These are phyloP conservation scores for Martiniozyma asiatica DNA, from an alignment of 1,139 yeast genomes.

Conservation along the genomic window DNA sequence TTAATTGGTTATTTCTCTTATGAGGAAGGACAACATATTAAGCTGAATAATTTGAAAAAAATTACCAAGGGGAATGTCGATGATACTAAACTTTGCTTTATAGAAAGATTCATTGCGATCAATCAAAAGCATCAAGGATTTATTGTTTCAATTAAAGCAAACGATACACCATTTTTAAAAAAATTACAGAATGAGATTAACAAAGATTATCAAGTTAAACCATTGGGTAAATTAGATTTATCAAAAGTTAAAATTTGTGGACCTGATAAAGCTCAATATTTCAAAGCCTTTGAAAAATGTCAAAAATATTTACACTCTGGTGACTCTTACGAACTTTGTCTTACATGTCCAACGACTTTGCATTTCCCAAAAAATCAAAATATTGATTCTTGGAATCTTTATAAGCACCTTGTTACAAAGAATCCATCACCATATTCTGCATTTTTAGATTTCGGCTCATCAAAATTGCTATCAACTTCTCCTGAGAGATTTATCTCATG, in stretches of 20 bases:
- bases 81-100: conserved; percentile 62
- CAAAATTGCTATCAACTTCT: conserved; percentile 69
- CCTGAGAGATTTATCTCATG: conserved; percentile 90
- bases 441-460: conserved; percentile 55
- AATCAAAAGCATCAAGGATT: conserved; percentile 32
- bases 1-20: conserved; percentile 75
- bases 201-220: neutral
- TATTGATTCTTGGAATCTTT: conserved; percentile 64
- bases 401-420: conserved; percentile 52
- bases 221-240: neutral
- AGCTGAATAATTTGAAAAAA: conserved; percentile 24
- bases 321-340: conserved; percentile 87
- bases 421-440: conserved; percentile 95
- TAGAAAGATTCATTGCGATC: conserved; percentile 53
- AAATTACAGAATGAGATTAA: neutral
- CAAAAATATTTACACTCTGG: conserved; percentile 67
- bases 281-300: conserved; percentile 45
- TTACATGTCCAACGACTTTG: conserved; percentile 69
- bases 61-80: conserved; percentile 33
- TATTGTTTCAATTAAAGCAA: conserved; percentile 37
- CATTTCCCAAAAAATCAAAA: conserved; percentile 27
- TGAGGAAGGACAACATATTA: conserved; percentile 59
- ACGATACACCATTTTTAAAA: conserved; percentile 30
- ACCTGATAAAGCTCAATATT: conserved; percentile 48
- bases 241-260: conserved; percentile 26